These are phyloP conservation scores for Quercus cerris DNA, from an alignment of 306 rosid species.

Conservation along the genomic window DNA sequence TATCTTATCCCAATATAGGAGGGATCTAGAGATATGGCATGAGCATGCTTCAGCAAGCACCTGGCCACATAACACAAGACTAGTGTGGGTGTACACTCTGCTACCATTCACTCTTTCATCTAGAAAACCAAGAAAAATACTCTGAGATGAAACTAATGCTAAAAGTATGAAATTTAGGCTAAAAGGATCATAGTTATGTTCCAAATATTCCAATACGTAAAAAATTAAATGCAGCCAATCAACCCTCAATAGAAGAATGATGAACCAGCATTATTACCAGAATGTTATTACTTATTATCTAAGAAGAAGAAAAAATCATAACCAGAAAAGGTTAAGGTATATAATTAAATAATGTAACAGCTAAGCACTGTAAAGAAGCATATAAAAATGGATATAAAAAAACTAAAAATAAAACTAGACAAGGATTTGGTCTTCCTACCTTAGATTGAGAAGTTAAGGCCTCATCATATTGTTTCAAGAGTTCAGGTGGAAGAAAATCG, in stretches of 20 bases:
- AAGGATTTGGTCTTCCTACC: conserved; percentile 26
- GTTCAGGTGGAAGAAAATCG: conserved; percentile 42
- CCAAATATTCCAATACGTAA: not conserved
- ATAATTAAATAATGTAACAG: not conserved
- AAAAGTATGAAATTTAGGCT: not conserved
- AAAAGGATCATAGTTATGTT: not conserved
- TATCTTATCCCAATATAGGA: not conserved
- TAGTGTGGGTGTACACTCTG: no score
- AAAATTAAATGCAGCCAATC: not conserved
- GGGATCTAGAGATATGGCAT: not conserved
- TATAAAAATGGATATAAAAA: not conserved
- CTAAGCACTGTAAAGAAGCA: not conserved
- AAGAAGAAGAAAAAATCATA: not conserved
- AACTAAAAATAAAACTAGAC: not conserved
- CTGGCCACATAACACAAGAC: no score
- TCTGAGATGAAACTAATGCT: not conserved
- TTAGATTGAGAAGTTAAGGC: conserved; percentile 44
- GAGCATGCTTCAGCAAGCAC: not conserved
- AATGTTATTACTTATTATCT: not conserved
- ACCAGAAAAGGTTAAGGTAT: not conserved
- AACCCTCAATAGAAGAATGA: no score
- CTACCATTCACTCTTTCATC: no score
- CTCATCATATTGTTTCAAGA: conserved; percentile 59
- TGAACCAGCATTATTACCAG: not conserved
- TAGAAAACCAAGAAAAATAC: not conserved